A percentile compares a stretch with the other conserved stretches of the same genome.
Evolutionary conservation across 1,139 yeast species (phyloP).

Genomic region (Zygotorulaspora mrakii): DNA sequence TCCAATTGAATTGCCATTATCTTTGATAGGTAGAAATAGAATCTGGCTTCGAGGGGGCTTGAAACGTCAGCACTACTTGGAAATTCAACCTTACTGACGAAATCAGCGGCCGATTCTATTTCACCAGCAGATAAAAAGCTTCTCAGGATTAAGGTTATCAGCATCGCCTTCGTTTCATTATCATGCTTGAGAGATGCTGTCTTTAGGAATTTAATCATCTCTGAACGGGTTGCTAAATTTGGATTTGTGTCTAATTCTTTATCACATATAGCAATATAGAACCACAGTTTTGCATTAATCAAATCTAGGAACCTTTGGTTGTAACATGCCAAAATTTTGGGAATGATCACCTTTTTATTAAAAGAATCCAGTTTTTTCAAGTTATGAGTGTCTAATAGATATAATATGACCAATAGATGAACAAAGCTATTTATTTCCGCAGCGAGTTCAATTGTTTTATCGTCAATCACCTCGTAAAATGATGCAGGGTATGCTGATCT

Average conservation of each 20-base stretch:
- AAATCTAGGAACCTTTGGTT: conserved; percentile 84
- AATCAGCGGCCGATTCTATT: conserved; percentile 80
- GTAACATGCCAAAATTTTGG: conserved; percentile 56
- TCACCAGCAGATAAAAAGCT: conserved; percentile 76
- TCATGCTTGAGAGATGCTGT: conserved; percentile 92
- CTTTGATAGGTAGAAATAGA: conserved; percentile 82
- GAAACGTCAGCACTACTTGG: conserved; percentile 61
- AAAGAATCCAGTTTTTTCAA: conserved; percentile 49
- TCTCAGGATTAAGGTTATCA: conserved; percentile 79
- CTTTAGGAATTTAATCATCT: conserved; percentile 69
- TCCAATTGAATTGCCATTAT: conserved; percentile 90
- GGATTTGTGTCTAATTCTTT: conserved; percentile 50
- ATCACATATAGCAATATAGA: conserved; percentile 75
- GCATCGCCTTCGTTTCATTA: conserved; percentile 82
- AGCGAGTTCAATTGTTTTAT: conserved; percentile 40
- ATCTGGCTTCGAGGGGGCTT: conserved; percentile 87
- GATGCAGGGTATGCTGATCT: conserved; percentile 35
- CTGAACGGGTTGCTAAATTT: conserved; percentile 62
- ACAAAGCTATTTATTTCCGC: conserved; percentile 82
- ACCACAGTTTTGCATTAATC: conserved; percentile 90
- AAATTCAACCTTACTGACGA: conserved; percentile 83
- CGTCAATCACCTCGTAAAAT: conserved; percentile 31
- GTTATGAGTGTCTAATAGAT: conserved; percentile 60
- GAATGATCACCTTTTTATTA: conserved; percentile 46
- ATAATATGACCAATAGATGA: conserved; percentile 74